Conservation (phyloP, 2,329 filamentous ascomycete species). For the Ascochyta clinopodiicola region DNA sequence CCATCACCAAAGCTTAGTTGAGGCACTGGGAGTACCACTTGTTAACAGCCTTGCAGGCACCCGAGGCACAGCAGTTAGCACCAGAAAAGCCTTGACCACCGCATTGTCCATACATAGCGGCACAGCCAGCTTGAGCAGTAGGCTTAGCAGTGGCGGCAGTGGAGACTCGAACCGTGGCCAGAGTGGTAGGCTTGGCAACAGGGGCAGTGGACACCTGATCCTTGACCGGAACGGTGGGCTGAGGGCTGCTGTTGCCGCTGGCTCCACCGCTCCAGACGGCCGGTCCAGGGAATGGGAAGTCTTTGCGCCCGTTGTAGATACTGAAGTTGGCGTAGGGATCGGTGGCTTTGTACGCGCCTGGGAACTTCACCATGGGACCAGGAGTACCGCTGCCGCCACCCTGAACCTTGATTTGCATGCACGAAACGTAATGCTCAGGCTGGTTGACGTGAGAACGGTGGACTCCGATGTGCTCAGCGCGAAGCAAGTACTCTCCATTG, state of each 20-base stretch:
- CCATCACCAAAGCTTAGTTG: neutral
- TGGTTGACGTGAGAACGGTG: conserved; percentile 36
- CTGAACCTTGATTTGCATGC: conserved; percentile 52
- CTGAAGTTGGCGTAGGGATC: conserved; percentile 37
- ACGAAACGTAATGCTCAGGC: conserved; percentile 53
- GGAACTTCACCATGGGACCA: conserved; percentile 48
- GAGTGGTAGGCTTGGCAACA: conserved; percentile 7
- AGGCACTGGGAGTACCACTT: conserved; percentile 28
- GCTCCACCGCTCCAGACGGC: conserved; percentile 24
- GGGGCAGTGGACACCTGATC: conserved; percentile 15
- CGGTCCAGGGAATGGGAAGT: conserved; percentile 25
- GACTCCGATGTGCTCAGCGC: conserved; percentile 53
- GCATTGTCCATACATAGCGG: conserved; percentile 21
- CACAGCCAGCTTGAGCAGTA: conserved; percentile 14
- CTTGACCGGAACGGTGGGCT: conserved; percentile 16
- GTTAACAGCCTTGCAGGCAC: conserved; percentile 26
- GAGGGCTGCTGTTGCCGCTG: neutral
- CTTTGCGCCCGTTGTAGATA: conserved; percentile 33
- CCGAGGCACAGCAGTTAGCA: conserved; percentile 22
- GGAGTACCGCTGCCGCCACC: conserved; percentile 44
- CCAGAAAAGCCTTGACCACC: conserved; percentile 24
- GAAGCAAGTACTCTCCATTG: conserved; percentile 53
- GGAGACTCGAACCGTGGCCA: neutral
- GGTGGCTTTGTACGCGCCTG: conserved; percentile 40
- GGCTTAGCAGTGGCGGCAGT: neutral